phyloP scores from a whole-genome alignment of 768 basidiomycete species.

The Paxillus involutus region DNA sequence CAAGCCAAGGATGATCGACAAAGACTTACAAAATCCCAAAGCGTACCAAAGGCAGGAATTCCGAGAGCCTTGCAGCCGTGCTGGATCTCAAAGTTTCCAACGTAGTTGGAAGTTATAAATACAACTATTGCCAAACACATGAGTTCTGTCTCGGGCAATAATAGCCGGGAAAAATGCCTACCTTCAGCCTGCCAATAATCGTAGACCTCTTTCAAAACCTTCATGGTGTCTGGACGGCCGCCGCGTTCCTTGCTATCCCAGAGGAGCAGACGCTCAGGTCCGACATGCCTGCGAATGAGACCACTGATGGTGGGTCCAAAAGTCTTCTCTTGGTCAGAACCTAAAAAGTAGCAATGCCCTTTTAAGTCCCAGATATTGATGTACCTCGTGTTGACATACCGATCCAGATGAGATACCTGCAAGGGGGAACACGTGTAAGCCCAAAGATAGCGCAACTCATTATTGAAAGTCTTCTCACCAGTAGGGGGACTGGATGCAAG shows the following conservation, averaged over 20 bases:
- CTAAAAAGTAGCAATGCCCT: slow-evolving; percentile 33
- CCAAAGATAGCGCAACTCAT: neutral
- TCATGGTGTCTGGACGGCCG: slow-evolving; percentile 77
- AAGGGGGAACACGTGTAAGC: slow-evolving; percentile 1
- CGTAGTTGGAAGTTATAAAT: slow-evolving; percentile 83
- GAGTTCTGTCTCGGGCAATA: neutral
- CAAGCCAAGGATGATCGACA: slow-evolving; percentile 1
- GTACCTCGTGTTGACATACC: slow-evolving; percentile 34
- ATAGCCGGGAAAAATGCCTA: slow-evolving; percentile 15
- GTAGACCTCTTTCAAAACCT: slow-evolving; percentile 69
- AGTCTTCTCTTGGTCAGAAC: slow-evolving; percentile 81
- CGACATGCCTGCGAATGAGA: slow-evolving; percentile 69
- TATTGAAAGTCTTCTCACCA: slow-evolving; percentile 44
- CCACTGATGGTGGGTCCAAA: slow-evolving; percentile 79
- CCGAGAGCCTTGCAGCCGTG: slow-evolving; percentile 70
- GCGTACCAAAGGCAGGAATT: slow-evolving; percentile 67
- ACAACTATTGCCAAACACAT: slow-evolving; percentile 45
- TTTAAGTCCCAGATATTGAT: slow-evolving; percentile 8
- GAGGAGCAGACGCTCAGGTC: slow-evolving; percentile 68
- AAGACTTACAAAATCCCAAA: slow-evolving; percentile 62
- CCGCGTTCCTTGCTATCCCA: slow-evolving; percentile 79
- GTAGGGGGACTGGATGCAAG: slow-evolving; percentile 72
- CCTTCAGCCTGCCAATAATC: slow-evolving; percentile 72
- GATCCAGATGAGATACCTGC: slow-evolving; percentile 80
- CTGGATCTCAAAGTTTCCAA: slow-evolving; percentile 79